Base-by-base conservation (phyloP, 169 alveolate species). In the Babesia divergens region DNA sequence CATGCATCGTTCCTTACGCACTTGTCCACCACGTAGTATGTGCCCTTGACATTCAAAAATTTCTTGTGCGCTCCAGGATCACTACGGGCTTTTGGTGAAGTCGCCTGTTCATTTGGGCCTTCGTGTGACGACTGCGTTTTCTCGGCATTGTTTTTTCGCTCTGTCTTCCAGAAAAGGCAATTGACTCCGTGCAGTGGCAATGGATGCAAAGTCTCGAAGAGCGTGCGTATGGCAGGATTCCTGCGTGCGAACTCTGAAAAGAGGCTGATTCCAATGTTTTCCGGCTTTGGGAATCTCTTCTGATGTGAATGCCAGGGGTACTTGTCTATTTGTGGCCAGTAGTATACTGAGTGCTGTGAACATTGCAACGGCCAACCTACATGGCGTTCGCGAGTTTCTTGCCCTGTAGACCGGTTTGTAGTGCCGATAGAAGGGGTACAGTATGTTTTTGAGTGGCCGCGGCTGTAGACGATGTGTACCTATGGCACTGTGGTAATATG, bases 271-370 rank as follows among this genome's bases (percentile, higher is more conserved):
- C 75, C 64, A 20, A 87, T 62, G 20, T 70, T 60, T 31, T 79
- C 91, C 35, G 53, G 58, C 42, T 52, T 49, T 7, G 82, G 71
- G 66, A 81, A 87, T 47, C 93, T 75, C 44, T 87, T 87, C 46
- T 87, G 93, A 34, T 87, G 93, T 2, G 93, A 80, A 52, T 87
- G 93, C 91, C 91, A 87, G 5, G 93, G 93, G 60, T 87, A 83
- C 34, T 87, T 87, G 47, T 87, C 93, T 34, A 87, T 84, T 26
- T 47, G 67, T 22, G 93, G 93, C 91, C 91, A 83, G 82, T 67
- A 87, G 14, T 58, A 68, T 14, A 22, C 88, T 80, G 72, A 32
- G 34, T 18, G n/a, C 18, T 37, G n/a, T 42, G 77, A 4, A 0
- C 49, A 9, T 13, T 22, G 8, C 3, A 34, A 16, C 26, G 32